Evolutionary conservation across 2,329 filamentous ascomycete species (phyloP), one percentile per base, ranked within the genome.

Genomic region (Xenosphaeropsis pyriputrescens): DNA sequence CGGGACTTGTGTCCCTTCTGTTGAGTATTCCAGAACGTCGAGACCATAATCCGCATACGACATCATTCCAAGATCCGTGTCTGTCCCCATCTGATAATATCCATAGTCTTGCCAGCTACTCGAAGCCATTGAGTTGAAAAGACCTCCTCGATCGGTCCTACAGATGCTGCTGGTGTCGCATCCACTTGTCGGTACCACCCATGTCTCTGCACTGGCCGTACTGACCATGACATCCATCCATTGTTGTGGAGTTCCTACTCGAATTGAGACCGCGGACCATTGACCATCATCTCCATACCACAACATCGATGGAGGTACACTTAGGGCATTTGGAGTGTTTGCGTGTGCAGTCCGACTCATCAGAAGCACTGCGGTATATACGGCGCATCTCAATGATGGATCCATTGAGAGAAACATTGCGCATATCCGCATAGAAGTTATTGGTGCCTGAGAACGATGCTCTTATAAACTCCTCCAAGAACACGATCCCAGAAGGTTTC

Each of bases 191-290:
- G 75, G 65, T 30, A 85, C 61, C 3, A 74, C 68, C 79, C 79
- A 85, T 32, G 79, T 75, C 55, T 85, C 79, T 29, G 81, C 82
- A 32, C 77, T 65, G 11, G 70, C 67, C 5, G 79, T 85, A 49
- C 77, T 84, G 37, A 78, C 65, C 11, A 72, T 60, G 36, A 76
- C 65, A 45, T 70, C 67, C 26, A 75, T 60, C 39, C 60, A 57
- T 49, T 73, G 68, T 17, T 56, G 53, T 12, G 72, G 69, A 6
- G 57, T 61, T 36, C 75, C 75, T 15, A 70, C 64, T 47, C 61
- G 69, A 42, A 86, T 62, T 11, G 63, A 64, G 45, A 84, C 73
- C 6, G 78, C 72, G 13, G 79, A 85, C 82, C 82, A 88, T 44
- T 67, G 67, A 8, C 79, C 79, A 52, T 84, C 79, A 45, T 70